Conservation (phyloP, 495 filamentous ascomycete species). For the Tuber borchii region DNA sequence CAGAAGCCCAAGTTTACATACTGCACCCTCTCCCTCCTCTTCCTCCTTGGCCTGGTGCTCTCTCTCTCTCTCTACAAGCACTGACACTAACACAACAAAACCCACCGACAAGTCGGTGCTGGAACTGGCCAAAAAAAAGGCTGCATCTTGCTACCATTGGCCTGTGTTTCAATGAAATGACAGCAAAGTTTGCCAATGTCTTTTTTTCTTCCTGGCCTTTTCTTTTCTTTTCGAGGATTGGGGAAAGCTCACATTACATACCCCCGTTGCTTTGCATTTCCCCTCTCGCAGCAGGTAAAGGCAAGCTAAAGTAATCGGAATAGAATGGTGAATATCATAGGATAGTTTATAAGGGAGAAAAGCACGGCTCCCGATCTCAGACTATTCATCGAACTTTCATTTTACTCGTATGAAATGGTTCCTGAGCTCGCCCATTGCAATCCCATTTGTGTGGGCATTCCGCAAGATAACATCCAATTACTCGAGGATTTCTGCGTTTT, state of each 20-base stretch:
- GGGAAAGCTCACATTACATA: background rate
- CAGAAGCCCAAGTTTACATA: slow-evolving; percentile 2
- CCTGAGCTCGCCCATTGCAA: background rate
- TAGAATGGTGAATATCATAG: background rate
- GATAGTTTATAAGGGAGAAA: background rate
- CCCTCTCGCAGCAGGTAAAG: background rate
- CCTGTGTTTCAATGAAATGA: slow-evolving; percentile 2
- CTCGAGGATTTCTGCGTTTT: background rate
- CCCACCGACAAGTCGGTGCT: background rate
- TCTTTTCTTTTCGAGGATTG: background rate
- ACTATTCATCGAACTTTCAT: slow-evolving; percentile 2
- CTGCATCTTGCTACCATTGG: background rate
- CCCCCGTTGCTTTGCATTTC: background rate
- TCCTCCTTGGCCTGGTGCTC: background rate
- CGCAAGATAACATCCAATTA: background rate
- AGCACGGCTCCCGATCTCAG: slow-evolving; percentile 4
- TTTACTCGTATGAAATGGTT: background rate
- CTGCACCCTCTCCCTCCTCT: background rate
- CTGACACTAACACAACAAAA: background rate
- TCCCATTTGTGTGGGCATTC: background rate
- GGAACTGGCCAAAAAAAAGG: background rate
- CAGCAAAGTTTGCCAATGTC: background rate
- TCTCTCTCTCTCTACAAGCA: background rate
- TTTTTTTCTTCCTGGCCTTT: background rate
- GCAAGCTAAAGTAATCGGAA: background rate